A percentile compares a stretch with the other conserved stretches of the same genome.
These are phyloP conservation scores for Apiospora aurea DNA, from an alignment of 2,329 filamentous ascomycete species.

Conservation along the genomic window DNA sequence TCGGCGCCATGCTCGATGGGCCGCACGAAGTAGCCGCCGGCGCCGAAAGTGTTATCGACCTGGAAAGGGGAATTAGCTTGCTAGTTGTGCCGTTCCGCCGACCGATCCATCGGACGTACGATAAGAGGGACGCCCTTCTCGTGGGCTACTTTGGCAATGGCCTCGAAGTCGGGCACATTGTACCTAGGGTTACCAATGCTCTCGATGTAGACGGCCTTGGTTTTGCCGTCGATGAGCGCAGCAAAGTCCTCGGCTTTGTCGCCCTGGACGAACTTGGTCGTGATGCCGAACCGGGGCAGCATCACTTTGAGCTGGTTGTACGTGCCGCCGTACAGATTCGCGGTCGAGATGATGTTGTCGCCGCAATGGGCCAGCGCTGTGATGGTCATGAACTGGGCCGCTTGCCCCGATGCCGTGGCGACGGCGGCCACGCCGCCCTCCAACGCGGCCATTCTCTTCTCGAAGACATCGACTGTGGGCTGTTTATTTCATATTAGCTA, in stretches of 20 bases:
- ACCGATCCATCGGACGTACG: conserved; percentile 45
- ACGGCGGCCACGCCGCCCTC: conserved; percentile 91
- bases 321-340: conserved; percentile 91
- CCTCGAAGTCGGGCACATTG: conserved; percentile 90
- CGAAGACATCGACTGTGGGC: conserved; percentile 95
- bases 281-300: conserved; percentile 84
- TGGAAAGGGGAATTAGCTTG: conserved; percentile 39
- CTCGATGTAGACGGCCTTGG: conserved; percentile 91
- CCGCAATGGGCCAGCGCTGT: conserved; percentile 83
- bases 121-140: conserved; percentile 71
- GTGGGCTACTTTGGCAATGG: conserved; percentile 81
- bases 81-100: neutral
- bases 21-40: conserved; percentile 85
- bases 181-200: conserved; percentile 93
- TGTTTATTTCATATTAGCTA: conserved; percentile 42
- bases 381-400: conserved; percentile 91
- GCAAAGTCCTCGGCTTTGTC: conserved; percentile 82
- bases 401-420: conserved; percentile 84
- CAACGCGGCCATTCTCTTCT: conserved; percentile 94
- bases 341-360: conserved; percentile 92
- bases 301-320: conserved; percentile 98
- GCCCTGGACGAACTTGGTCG: conserved; percentile 85
- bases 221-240: conserved; percentile 87
- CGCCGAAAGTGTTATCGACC: conserved; percentile 96
- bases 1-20: conserved; percentile 92